Percentiles rank a stretch among this genome's conserved stretches.
Conservation (phyloP, 2,329 filamentous ascomycete genomes). For the Parafenestella ontariensis region DNA sequence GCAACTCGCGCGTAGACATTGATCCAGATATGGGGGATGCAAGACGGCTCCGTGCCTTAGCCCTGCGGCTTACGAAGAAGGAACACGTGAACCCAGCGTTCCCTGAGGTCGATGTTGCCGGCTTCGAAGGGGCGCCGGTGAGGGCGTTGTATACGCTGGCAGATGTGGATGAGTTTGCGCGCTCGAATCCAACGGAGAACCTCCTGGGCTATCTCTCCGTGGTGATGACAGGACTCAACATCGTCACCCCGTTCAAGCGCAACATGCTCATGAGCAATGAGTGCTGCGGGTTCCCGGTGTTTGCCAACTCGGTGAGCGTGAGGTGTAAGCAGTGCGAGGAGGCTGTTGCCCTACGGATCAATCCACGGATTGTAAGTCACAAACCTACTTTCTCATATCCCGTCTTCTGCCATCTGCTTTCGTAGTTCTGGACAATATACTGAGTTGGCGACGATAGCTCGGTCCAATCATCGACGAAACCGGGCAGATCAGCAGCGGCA, state of each 20-base stretch:
- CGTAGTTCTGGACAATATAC: no score
- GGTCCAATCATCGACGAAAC: constrained; percentile 63
- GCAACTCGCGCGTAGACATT: constrained; percentile 61
- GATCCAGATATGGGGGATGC: constrained; percentile 63
- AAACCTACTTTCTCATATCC: no score
- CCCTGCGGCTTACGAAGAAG: constrained; percentile 56
- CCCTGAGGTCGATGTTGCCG: constrained; percentile 43
- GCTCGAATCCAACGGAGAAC: constrained; percentile 36
- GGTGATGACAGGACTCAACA: constrained; percentile 52
- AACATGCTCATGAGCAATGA: constrained; percentile 56
- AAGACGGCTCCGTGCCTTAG: constrained; percentile 60
- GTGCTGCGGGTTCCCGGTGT: constrained; percentile 62
- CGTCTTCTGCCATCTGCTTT: no score
- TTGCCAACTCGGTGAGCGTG: constrained; percentile 55
- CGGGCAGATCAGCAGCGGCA: constrained; percentile 58
- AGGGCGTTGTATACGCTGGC: constrained; percentile 53
- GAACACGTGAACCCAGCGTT: constrained; percentile 61
- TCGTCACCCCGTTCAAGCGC: constrained; percentile 50
- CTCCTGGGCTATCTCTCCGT: constrained; percentile 56
- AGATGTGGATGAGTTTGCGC: constrained; percentile 53
- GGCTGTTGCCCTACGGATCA: constrained; percentile 47
- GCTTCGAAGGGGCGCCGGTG: constrained; percentile 29
- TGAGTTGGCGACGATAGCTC: constrained; percentile 35
- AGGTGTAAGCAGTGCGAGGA: constrained; percentile 53
- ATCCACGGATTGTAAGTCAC: constrained; percentile 50